Percentiles rank a stretch among this genome's conserved stretches.
phyloP scores from a whole-genome alignment of 441 rosid species.

The Aquilaria agallochum region DNA sequence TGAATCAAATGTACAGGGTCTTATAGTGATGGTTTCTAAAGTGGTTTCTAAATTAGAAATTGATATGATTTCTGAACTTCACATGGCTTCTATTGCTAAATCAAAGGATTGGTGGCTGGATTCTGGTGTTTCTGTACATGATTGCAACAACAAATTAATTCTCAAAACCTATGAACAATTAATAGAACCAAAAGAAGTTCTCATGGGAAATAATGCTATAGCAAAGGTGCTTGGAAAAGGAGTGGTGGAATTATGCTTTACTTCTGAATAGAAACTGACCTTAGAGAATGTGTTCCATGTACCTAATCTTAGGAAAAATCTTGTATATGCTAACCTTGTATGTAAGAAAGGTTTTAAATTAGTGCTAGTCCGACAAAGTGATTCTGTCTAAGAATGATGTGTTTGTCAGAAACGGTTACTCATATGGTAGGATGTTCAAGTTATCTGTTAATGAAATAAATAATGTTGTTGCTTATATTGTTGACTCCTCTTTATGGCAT shows the following conservation, averaged over 20 bases:
- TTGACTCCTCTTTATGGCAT: conserved; percentile 1
- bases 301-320: not conserved
- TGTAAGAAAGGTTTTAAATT: conserved; percentile 10
- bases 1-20: not conserved
- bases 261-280: not conserved
- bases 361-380: not conserved
- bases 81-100: not conserved
- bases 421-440: not conserved
- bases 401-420: conserved; percentile 1
- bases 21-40: no score
- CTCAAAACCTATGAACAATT: not conserved
- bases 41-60: no score
- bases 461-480: not conserved
- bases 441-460: not conserved
- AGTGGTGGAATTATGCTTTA: not conserved
- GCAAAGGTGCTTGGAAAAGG: conserved; percentile 4
- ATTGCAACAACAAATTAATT: not conserved
- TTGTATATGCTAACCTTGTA: not conserved
- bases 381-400: no score
- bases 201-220: not conserved
- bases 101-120: not conserved
- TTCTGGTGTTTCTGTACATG: not conserved
- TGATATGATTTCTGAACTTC: not conserved
- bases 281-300: not conserved
- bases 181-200: not conserved